Evolutionary conservation across 257 asterid species (phyloP), one percentile per base, ranked within the genome.

Genomic region (Ajuga chamaepitys): DNA sequence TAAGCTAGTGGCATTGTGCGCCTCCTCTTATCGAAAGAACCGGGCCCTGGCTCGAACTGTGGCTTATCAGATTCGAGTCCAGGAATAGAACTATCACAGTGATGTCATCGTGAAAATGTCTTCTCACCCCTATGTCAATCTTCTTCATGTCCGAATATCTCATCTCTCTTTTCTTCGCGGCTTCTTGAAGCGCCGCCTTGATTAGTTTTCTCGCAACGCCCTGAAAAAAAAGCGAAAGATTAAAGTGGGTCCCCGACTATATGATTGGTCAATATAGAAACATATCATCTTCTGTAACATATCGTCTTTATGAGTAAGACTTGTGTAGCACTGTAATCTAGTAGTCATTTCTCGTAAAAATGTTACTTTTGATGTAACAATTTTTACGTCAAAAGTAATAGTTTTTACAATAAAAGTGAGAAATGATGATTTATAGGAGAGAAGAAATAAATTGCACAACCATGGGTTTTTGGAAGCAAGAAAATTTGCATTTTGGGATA

Each of bases 91-190:
- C 91, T 67, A 85, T 75, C 17, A 88, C 95, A 0, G 90, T 82
- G 65, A 88, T 88, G 73, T 88, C 96, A 3, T 88, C 96, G 21
- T 88, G 96, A 45, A 84, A 88, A 64, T 86, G 95, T 58, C 96
- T 74, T 48, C 96, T 77, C 68, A 86, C 84, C 28, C 96, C 96
- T 52, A 86, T 62, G 16, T 78, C 88, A 28, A 89, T 76, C 67
- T 80, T 84, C 63, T 80, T 77, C 76, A 89, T 79, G 80, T 89
- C 93, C 0, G 93, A 75, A 28, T 82, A 89, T 77, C 95, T 79
- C 89, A 83, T 85, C 74, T 89, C 95, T 73, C 95, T 69, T 56
- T 84, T 84, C 85, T 82, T 86, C 9, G 95, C 92, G 5, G 95
- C 95, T 74, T 77, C 87, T 1, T 62, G 75, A 9, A 88, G 75